Evolutionary conservation across 768 basidiomycete genomes (phyloP).

Genomic region (Russula lepida): DNA sequence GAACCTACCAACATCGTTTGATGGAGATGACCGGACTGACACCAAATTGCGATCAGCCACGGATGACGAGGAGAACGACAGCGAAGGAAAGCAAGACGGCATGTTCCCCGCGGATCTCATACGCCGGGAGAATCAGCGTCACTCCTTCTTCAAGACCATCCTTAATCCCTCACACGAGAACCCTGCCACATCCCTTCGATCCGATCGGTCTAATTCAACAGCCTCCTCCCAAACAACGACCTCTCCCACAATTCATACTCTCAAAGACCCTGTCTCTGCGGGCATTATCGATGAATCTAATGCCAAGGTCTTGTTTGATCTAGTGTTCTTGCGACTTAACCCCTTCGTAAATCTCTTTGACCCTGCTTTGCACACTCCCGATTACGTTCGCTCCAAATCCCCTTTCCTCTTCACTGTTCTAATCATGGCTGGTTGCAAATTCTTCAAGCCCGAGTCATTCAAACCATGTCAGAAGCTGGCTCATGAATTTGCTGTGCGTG

Average conservation of each 20-base stretch:
- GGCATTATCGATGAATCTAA: constrained; percentile 64
- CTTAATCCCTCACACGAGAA: constrained; percentile 59
- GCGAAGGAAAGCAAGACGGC: constrained; percentile 50
- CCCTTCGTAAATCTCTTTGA: constrained; percentile 88
- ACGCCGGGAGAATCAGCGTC: constrained; percentile 56
- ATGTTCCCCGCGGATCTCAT: constrained; percentile 73
- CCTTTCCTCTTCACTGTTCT: constrained; percentile 81
- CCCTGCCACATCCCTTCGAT: constrained; percentile 28
- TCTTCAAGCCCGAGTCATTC: constrained; percentile 64
- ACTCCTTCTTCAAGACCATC: constrained; percentile 78
- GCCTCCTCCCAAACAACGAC: constrained; percentile 10
- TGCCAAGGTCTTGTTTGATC: constrained; percentile 65
- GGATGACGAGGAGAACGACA: constrained; percentile 61
- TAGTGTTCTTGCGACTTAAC: constrained; percentile 75
- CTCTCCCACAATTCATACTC: constrained; percentile 24
- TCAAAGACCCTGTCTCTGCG: constrained; percentile 62
- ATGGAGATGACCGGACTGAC: constrained; percentile 11
- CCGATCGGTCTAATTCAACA: constrained; percentile 30
- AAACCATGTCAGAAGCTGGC: constrained; percentile 63
- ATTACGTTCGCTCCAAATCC: constrained; percentile 71
- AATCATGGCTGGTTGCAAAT: constrained; percentile 78
- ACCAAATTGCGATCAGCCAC: constrained; percentile 16
- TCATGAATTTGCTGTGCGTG: constrained; percentile 63
- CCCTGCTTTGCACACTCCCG: constrained; percentile 71
- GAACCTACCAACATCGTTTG: constrained; percentile 29